Percentiles rank a stretch among this genome's conserved stretches.
Conservation (phyloP, 2,329 filamentous ascomycete species). For the Penicillium thymicola region DNA sequence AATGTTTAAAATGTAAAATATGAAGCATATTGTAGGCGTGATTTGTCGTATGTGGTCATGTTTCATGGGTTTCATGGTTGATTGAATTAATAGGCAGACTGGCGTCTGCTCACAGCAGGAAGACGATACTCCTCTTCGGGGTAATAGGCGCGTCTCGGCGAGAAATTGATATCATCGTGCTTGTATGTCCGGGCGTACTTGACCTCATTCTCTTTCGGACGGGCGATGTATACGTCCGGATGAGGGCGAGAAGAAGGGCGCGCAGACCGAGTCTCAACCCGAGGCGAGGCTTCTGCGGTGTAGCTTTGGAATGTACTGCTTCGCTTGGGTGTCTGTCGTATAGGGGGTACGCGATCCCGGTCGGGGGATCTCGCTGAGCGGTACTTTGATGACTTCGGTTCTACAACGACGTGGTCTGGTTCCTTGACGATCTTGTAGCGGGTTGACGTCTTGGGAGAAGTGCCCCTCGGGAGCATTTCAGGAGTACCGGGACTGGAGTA, state of each 20-base stretch:
- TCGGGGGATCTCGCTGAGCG: conserved; percentile 29
- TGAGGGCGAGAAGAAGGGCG: conserved; percentile 21
- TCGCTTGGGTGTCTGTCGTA: conserved; percentile 26
- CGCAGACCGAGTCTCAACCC: conserved; percentile 22
- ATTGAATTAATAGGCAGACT: conserved; percentile 25
- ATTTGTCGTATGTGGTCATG: not conserved
- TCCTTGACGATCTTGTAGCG: conserved; percentile 35
- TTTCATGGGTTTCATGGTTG: conserved; percentile 1
- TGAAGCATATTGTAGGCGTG: conserved; percentile 1
- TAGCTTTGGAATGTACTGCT: conserved; percentile 31
- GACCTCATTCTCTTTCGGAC: conserved; percentile 26
- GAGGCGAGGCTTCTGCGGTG: conserved; percentile 20
- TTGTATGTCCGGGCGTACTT: conserved; percentile 29
- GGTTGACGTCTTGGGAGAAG: conserved; percentile 32
- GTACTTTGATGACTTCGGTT: conserved; percentile 27
- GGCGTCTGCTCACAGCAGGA: conserved; percentile 22
- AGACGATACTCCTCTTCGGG: conserved; percentile 20
- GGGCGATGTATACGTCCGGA: conserved; percentile 22
- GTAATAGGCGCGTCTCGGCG: conserved; percentile 19
- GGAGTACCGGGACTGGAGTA: conserved; percentile 47
- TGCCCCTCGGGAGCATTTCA: conserved; percentile 35
- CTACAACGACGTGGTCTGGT: conserved; percentile 28
- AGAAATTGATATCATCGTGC: conserved; percentile 21
- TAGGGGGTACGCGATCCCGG: conserved; percentile 21
- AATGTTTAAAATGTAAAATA: not conserved